Percentiles rank a stretch among this genome's conserved stretches.
Conservation (phyloP, 768 basidiomycete species). For the Dendrothele bispora region DNA sequence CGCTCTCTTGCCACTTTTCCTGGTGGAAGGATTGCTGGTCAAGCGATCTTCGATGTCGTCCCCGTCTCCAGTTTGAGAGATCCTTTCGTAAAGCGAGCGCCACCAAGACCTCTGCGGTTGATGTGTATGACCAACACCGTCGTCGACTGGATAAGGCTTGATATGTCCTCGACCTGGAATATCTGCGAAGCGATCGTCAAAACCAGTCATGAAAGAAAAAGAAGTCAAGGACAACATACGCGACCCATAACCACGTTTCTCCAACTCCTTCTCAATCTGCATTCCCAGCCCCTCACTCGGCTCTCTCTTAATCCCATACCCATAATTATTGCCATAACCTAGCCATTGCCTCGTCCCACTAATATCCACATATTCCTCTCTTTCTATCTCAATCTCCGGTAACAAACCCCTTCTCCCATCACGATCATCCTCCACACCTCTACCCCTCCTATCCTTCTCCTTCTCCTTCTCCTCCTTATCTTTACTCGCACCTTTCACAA, state of each 20-base stretch:
- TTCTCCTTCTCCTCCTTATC: slow-evolving; percentile 10
- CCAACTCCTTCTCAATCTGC: slow-evolving; percentile 55
- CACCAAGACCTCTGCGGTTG: slow-evolving; percentile 51
- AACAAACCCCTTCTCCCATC: slow-evolving; percentile 14
- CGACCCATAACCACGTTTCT: slow-evolving; percentile 44
- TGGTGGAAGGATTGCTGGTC: slow-evolving; percentile 10
- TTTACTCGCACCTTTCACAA: slow-evolving; percentile 5
- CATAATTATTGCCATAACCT: slow-evolving; percentile 44
- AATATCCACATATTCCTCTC: slow-evolving; percentile 41
- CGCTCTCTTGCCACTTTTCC: slow-evolving; percentile 6
- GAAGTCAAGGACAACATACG: slow-evolving; percentile 27
- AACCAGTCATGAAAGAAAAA: background rate
- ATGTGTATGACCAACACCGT: slow-evolving; percentile 18
- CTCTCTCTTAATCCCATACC: slow-evolving; percentile 45
- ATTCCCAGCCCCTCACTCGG: slow-evolving; percentile 52
- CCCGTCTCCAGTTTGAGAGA: slow-evolving; percentile 40
- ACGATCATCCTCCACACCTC: background rate
- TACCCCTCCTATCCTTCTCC: slow-evolving; percentile 9
- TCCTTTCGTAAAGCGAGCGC: slow-evolving; percentile 50
- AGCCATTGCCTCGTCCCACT: slow-evolving; percentile 54
- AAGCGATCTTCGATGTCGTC: slow-evolving; percentile 26
- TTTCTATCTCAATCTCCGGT: slow-evolving; percentile 36
- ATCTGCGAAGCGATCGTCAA: slow-evolving; percentile 9
- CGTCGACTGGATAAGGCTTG: slow-evolving; percentile 14
- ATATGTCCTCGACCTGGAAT: slow-evolving; percentile 21